Percentiles rank a stretch among this genome's conserved stretches.
Conservation (phyloP, 176 grass and related monocot species). For the Carex myosuroides region DNA sequence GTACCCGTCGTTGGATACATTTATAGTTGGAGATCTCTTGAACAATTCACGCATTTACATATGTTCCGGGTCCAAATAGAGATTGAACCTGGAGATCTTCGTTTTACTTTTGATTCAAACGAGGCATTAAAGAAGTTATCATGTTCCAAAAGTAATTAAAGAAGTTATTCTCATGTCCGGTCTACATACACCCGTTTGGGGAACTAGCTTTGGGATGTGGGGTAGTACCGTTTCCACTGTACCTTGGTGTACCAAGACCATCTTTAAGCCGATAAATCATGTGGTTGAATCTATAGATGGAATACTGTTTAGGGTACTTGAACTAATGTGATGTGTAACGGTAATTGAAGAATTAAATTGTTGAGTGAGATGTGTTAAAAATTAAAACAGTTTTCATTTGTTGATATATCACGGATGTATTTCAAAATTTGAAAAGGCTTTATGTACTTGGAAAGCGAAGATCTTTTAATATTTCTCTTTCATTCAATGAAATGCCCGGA, state of each 20-base stretch:
- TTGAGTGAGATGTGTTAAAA: not conserved
- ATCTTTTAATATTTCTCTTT: not conserved
- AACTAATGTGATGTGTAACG: not conserved
- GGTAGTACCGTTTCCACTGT: no score
- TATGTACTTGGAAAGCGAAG: not conserved
- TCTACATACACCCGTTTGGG: not conserved
- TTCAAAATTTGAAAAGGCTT: not conserved
- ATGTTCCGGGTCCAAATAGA: not conserved
- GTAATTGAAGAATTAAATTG: not conserved
- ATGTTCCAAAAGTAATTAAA: not conserved
- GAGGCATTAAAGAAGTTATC: not conserved
- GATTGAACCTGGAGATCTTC: not conserved
- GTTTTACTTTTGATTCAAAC: not conserved
- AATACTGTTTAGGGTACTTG: not conserved
- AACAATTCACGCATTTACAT: not conserved
- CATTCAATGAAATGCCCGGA: not conserved
- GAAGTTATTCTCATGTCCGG: not conserved
- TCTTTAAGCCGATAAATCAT: not conserved
- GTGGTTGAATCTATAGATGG: not conserved
- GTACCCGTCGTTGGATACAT: not conserved
- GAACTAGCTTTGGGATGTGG: not conserved
- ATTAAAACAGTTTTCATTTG: not conserved
- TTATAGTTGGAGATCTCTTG: not conserved
- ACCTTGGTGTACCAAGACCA: not conserved
- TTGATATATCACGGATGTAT: not conserved